Evolutionary conservation across 2,329 filamentous ascomycete genomes (phyloP), one percentile per base, ranked within the genome.

Genomic region (Epichloe coenophiala): DNA sequence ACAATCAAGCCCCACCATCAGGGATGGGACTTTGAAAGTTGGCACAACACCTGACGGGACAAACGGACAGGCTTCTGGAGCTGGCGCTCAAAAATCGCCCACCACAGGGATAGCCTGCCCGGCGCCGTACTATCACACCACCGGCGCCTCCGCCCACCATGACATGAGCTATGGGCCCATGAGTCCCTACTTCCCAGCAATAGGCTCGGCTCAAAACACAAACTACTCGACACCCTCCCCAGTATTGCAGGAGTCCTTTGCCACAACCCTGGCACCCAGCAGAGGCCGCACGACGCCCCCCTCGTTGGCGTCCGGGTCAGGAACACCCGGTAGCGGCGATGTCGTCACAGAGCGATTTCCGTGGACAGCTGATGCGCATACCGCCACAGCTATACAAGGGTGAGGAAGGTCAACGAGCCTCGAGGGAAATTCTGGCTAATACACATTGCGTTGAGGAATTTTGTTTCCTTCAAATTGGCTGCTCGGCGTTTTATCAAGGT

Each of bases 1-100:
- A 62, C 76, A 77, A 60, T 70, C 71, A 41, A 75, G 71, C 52
- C 71, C 76, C 35, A 67, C 71, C 49, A 60, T 72, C 49, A 74
- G 70, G 57, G 75, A 78, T 48, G 75, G 71, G 40, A 71, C 70
- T 12, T 53, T 74, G 40, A 65, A 61, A 47, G 65, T 57, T 51
- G 70, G 68, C 21, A 69, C 71, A 52, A 71, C 65, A 31, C 8
- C 8, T 50, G 70, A 60, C 39, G 57, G 55, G 5, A 40, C 54
- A 31, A 19, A 51, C 8, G 27, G 15, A 12, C 41, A 13, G 12
- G 23, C 5, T 27, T 39, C n/a, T n/a, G 50, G 31, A n/a, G 9
- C 37, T 13, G 19, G 33, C 33, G 13, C 31, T 33, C 36, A 21
- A 17, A 51, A 52, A 45, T 11, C 8, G 15, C 7, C 38, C 31